Conservation (phyloP, 495 filamentous ascomycete genomes). For the Tuber melanosporum region DNA sequence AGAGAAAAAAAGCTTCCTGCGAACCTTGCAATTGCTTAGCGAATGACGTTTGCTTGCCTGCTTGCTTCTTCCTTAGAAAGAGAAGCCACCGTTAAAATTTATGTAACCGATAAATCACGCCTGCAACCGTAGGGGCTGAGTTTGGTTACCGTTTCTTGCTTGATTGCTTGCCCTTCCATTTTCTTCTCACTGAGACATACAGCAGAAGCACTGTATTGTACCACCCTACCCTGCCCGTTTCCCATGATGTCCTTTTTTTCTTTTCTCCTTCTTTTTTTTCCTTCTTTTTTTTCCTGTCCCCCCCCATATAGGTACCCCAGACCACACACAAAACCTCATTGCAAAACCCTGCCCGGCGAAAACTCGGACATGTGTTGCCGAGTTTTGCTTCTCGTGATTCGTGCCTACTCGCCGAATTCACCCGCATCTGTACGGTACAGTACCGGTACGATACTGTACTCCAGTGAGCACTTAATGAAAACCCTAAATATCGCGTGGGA, state of each 20-base stretch:
- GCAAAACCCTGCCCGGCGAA: not conserved
- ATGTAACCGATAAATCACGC: not conserved
- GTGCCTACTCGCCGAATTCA: not conserved
- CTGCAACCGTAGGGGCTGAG: not conserved
- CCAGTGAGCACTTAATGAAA: not conserved
- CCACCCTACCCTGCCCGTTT: not conserved
- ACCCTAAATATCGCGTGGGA: not conserved
- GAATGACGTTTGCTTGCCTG: not conserved
- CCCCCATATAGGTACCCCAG: not conserved
- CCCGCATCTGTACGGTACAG: not conserved
- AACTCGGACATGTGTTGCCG: not conserved
- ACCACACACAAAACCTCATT: not conserved
- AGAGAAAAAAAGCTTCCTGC: not conserved
- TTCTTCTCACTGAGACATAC: not conserved
- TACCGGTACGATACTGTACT: not conserved
- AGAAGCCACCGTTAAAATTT: not conserved
- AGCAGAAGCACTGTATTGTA: not conserved
- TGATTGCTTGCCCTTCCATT: not conserved
- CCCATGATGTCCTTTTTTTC: not conserved
- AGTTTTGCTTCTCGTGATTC: not conserved
- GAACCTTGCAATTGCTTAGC: not conserved
- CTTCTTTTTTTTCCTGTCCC: not conserved
- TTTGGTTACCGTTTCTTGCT: not conserved
- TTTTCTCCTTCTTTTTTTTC: not conserved
- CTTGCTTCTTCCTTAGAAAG: not conserved